Evolutionary conservation across 2,329 filamentous ascomycete genomes (phyloP).

Genomic region (Cercospora beticola): DNA sequence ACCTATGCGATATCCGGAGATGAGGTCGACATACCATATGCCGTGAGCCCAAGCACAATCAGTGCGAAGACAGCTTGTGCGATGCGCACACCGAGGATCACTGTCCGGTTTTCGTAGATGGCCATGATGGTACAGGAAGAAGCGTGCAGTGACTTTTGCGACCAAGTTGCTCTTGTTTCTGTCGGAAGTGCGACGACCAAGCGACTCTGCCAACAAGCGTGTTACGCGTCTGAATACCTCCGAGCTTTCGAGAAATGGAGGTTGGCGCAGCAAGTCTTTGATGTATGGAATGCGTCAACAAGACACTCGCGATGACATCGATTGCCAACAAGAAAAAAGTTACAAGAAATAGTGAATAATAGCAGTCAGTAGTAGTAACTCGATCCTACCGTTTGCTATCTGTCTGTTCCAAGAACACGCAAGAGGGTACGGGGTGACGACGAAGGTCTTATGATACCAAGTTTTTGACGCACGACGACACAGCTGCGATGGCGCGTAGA

Average conservation of each 20-base stretch:
- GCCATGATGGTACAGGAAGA: background rate
- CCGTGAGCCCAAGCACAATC: conserved; percentile 72
- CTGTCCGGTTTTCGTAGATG: conserved; percentile 3
- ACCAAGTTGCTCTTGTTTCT: background rate
- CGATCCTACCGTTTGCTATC: background rate
- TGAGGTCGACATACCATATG: conserved; percentile 59
- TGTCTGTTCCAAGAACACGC: background rate
- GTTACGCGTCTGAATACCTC: background rate
- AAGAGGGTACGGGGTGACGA: background rate
- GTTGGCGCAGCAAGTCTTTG: background rate
- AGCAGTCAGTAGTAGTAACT: background rate
- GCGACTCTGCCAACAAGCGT: background rate
- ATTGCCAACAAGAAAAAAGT: background rate
- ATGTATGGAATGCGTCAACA: conserved; percentile 1
- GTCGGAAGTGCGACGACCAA: background rate
- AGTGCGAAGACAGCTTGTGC: conserved; percentile 68
- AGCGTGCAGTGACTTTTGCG: background rate
- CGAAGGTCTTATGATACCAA: conserved; percentile 2
- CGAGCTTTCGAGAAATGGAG: background rate
- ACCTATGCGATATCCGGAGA: conserved; percentile 12
- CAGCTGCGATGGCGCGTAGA: conserved; percentile 1
- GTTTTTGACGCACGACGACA: background rate
- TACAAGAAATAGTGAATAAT: background rate
- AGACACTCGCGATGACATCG: background rate
- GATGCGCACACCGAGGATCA: conserved; percentile 64